phyloP scores from a whole-genome alignment of 352 stramenopile genomes.

The Pythium oligandrum region DNA sequence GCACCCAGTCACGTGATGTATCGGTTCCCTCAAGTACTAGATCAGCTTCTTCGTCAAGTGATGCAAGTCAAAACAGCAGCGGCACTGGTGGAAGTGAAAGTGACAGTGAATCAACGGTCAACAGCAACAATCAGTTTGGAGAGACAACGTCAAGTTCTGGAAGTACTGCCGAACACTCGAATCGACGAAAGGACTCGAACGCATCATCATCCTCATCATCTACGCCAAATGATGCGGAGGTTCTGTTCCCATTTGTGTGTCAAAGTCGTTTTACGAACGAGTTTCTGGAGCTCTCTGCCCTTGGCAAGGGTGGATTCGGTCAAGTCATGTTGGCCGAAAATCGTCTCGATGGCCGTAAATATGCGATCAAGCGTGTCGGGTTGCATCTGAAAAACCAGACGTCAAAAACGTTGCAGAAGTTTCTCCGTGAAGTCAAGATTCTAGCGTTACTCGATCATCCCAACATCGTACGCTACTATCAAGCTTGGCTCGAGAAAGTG shows the following conservation, averaged over 20 bases:
- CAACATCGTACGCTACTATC: slow-evolving; percentile 93
- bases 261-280: slow-evolving; percentile 82
- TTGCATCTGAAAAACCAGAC: slow-evolving; percentile 82
- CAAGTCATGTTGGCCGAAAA: slow-evolving; percentile 94
- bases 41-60: slow-evolving; percentile 1
- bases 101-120: slow-evolving; percentile 2
- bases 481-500: slow-evolving; percentile 87
- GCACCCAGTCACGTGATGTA: too few species aligned
- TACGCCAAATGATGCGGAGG: slow-evolving; percentile 43
- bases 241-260: slow-evolving; percentile 82
- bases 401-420: slow-evolving; percentile 90
- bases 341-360: slow-evolving; percentile 89
- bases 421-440: slow-evolving; percentile 92
- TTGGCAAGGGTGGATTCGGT: slow-evolving; percentile 92
- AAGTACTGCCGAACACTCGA: background rate
- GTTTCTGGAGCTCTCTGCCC: slow-evolving; percentile 77
- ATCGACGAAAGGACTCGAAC: slow-evolving; percentile 35
- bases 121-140: slow-evolving; percentile 5
- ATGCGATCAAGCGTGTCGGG: slow-evolving; percentile 91
- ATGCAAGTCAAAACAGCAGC: slow-evolving; percentile 4
- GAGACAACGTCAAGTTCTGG: too few species aligned
- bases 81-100: slow-evolving; percentile 6
- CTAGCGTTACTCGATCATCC: slow-evolving; percentile 89
- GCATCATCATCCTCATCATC: slow-evolving; percentile 54
- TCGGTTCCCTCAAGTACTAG: slow-evolving; percentile 3